Evolutionary conservation across 306 rosid species (phyloP).

Genomic region (Leucaena leucocephala): DNA sequence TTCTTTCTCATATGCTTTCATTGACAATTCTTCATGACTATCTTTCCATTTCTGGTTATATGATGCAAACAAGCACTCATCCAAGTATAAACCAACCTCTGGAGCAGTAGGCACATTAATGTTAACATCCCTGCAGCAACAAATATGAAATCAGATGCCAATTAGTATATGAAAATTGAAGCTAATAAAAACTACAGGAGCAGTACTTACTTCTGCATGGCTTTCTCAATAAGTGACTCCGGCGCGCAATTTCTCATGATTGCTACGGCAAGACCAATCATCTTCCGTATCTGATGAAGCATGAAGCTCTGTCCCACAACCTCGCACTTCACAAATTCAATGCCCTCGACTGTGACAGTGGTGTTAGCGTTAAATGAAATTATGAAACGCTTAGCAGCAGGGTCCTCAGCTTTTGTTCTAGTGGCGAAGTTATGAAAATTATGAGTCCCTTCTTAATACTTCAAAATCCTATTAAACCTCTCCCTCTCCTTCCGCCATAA

Average conservation of each 20-base stretch:
- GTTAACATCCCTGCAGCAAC: conserved; percentile 64
- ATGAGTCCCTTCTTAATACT: conserved; percentile 76
- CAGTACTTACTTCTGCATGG: conserved; percentile 73
- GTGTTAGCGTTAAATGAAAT: conserved; percentile 69
- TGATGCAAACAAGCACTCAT: conserved; percentile 84
- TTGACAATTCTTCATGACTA: conserved; percentile 84
- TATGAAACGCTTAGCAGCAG: conserved; percentile 73
- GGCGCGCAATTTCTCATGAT: conserved; percentile 81
- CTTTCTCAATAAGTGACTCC: conserved; percentile 69
- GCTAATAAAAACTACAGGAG: conserved; percentile 20
- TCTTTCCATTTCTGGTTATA: conserved; percentile 95
- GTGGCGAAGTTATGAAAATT: conserved; percentile 96
- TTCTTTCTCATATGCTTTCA: conserved; percentile 71
- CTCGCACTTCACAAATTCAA: conserved; percentile 85
- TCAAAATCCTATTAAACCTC: conserved; percentile 75
- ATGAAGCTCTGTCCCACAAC: conserved; percentile 98
- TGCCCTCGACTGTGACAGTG: conserved; percentile 57
- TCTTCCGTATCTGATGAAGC: conserved; percentile 96
- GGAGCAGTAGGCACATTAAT: conserved; percentile 94
- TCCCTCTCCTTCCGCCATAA: conserved; percentile 75
- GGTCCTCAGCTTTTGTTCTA: conserved; percentile 88
- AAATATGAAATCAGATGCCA: conserved; percentile 18
- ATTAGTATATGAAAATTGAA: conserved; percentile 15
- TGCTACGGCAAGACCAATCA: conserved; percentile 95
- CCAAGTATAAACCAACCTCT: conserved; percentile 92